Evolutionary conservation across 148 eudicot species (phyloP).

Genomic region (Fagopyrum esculentum): DNA sequence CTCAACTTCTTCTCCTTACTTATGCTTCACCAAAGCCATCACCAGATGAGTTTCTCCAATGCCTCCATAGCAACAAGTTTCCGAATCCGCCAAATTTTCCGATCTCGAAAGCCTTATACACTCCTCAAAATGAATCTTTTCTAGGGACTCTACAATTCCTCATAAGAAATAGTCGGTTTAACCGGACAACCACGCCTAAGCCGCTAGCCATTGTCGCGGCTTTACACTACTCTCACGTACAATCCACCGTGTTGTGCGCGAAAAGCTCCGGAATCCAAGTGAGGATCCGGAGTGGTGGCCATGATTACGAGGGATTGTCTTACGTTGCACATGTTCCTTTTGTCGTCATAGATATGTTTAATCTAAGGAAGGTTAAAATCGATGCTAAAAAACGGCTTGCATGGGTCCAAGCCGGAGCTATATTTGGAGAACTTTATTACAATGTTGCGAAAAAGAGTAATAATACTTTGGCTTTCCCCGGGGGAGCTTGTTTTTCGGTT

Average conservation of each 20-base stretch:
- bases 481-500: slow-evolving; percentile 21
- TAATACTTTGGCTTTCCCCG: slow-evolving; percentile 26
- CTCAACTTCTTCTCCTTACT: neutral
- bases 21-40: neutral
- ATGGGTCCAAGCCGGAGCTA: slow-evolving; percentile 28
- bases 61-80: neutral
- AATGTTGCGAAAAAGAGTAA: slow-evolving; percentile 19
- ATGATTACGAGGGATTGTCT: slow-evolving; percentile 33
- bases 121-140: neutral
- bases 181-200: slow-evolving; percentile 25
- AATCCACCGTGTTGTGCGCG: slow-evolving; percentile 28
- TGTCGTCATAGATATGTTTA: slow-evolving; percentile 27
- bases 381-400: slow-evolving; percentile 19
- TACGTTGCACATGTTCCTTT: slow-evolving; percentile 24
- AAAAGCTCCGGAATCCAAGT: slow-evolving; percentile 14
- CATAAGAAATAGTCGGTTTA: slow-evolving; percentile 24
- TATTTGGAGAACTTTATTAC: slow-evolving; percentile 28
- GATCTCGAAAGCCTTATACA: slow-evolving; percentile 1
- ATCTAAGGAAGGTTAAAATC: slow-evolving; percentile 21
- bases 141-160: neutral
- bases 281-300: slow-evolving; percentile 31
- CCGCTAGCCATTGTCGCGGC: slow-evolving; percentile 30
- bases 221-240: slow-evolving; percentile 25
- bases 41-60: neutral
- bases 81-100: neutral